phyloP scores from a whole-genome alignment of 2,329 filamentous ascomycete species.

The Aspergillus piperis region DNA sequence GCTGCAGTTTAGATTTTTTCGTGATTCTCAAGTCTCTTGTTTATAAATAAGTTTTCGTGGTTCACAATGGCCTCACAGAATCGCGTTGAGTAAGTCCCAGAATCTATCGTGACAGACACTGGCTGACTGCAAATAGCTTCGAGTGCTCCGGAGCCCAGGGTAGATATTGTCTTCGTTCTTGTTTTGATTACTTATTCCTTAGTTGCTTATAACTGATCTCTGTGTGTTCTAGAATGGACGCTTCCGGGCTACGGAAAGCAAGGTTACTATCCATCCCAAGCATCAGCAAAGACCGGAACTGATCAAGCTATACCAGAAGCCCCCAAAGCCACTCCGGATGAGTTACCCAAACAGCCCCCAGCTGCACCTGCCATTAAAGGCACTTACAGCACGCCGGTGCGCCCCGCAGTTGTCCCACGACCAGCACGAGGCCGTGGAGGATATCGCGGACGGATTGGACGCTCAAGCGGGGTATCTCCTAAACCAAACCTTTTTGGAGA shows the following conservation, averaged over 20 bases:
- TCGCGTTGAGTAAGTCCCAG: slow-evolving; percentile 17
- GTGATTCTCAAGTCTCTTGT: not conserved
- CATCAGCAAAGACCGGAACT: not conserved
- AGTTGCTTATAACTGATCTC: not conserved
- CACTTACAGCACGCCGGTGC: not conserved
- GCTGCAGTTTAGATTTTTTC: no score
- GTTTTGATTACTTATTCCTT: not conserved
- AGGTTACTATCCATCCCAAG: not conserved
- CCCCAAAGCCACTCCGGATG: not conserved
- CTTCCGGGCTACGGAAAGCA: slow-evolving; percentile 25
- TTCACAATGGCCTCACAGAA: not conserved
- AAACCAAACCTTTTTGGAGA: slow-evolving; percentile 21
- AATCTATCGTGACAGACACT: not conserved
- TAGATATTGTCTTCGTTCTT: slow-evolving; percentile 8
- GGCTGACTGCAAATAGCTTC: slow-evolving; percentile 18
- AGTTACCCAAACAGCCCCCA: slow-evolving; percentile 3
- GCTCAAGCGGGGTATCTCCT: not conserved
- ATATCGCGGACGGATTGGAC: slow-evolving; percentile 5
- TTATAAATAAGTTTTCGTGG: not conserved
- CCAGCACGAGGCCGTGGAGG: slow-evolving; percentile 13
- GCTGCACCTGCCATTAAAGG: not conserved
- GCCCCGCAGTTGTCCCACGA: slow-evolving; percentile 1
- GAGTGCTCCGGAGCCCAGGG: slow-evolving; percentile 28
- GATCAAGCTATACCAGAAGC: no score
- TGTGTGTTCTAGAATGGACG: slow-evolving; percentile 23